Percentiles rank a stretch among this genome's conserved stretches.
phyloP scores from a whole-genome alignment of 2,329 filamentous ascomycete genomes.

The Pseudogymnoascus sp. region DNA sequence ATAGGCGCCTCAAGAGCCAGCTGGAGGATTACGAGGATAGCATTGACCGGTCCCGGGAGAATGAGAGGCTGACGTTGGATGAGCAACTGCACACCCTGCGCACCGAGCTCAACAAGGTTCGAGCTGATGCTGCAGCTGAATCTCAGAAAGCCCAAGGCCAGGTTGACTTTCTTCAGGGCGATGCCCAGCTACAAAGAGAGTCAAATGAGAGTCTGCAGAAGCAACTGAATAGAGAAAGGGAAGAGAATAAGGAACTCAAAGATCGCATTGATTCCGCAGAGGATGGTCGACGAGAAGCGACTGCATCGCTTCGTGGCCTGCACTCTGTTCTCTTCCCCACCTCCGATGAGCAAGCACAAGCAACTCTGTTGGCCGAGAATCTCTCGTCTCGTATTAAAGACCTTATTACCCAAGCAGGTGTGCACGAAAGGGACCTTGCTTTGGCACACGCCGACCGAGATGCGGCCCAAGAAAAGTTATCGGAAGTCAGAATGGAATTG shows the following conservation, averaged over 20 bases:
- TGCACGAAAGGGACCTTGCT: slow-evolving; percentile 51
- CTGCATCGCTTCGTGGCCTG: slow-evolving; percentile 50
- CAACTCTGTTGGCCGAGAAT: slow-evolving; percentile 51
- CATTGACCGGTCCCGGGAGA: slow-evolving; percentile 77
- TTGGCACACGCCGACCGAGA: slow-evolving; percentile 59
- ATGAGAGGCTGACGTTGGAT: slow-evolving; percentile 67
- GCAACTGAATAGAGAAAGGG: slow-evolving; percentile 48
- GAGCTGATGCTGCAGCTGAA: slow-evolving; percentile 51
- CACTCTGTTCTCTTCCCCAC: slow-evolving; percentile 51
- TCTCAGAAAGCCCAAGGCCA: slow-evolving; percentile 53
- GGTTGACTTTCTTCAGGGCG: slow-evolving; percentile 55
- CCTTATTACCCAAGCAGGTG: slow-evolving; percentile 51
- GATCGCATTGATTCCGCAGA: slow-evolving; percentile 46
- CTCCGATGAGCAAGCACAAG: slow-evolving; percentile 47
- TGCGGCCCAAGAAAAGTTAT: slow-evolving; percentile 46
- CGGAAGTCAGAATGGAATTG: slow-evolving; percentile 52
- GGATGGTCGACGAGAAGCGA: slow-evolving; percentile 44
- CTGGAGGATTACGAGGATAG: slow-evolving; percentile 90
- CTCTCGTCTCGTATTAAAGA: slow-evolving; percentile 53
- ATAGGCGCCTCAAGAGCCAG: slow-evolving; percentile 66
- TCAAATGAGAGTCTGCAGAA: slow-evolving; percentile 51
- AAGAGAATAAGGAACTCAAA: slow-evolving; percentile 46
- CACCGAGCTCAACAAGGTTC: slow-evolving; percentile 60
- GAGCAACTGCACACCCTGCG: slow-evolving; percentile 62
- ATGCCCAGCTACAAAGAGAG: slow-evolving; percentile 52